phyloP scores from a whole-genome alignment of 768 basidiomycete genomes.

The Plicaturopsis crispa region DNA sequence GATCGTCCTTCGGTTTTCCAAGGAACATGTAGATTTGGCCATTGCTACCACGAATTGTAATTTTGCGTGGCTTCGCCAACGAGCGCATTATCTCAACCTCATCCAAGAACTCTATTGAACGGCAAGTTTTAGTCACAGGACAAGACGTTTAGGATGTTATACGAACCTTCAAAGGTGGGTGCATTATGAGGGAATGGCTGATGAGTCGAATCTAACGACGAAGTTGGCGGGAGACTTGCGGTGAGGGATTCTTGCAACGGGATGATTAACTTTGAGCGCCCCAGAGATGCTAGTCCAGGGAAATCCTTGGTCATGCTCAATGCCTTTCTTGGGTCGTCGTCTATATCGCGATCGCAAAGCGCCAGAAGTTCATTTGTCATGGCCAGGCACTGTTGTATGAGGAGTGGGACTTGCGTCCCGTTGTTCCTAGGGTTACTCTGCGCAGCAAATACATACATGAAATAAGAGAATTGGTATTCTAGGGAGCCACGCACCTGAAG shows the following conservation, averaged over 20 bases:
- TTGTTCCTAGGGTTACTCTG: conserved; percentile 42
- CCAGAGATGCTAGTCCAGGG: conserved; percentile 43
- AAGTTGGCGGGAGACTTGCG: conserved; percentile 75
- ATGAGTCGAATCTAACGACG: conserved; percentile 40
- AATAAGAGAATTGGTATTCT: neutral
- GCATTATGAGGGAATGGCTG: conserved; percentile 74
- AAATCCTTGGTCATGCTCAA: conserved; percentile 49
- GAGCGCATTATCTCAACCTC: conserved; percentile 90
- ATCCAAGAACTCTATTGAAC: conserved; percentile 59
- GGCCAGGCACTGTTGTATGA: conserved; percentile 45
- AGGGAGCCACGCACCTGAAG: conserved; percentile 39
- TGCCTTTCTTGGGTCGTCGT: conserved; percentile 31
- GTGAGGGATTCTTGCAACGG: conserved; percentile 92
- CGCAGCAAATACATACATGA: neutral
- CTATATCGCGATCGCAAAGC: conserved; percentile 52
- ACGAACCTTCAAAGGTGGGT: conserved; percentile 70
- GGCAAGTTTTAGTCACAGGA: neutral
- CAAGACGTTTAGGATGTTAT: neutral
- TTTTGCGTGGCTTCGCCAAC: conserved; percentile 84
- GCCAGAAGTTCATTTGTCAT: conserved; percentile 68
- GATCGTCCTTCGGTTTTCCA: conserved; percentile 94
- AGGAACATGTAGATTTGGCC: conserved; percentile 86
- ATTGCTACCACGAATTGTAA: conserved; percentile 77
- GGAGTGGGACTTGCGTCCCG: conserved; percentile 30
- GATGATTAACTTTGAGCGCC: conserved; percentile 68